Evolutionary conservation across 2,329 filamentous ascomycete species (phyloP).

Genomic region (Blastomyces percursus): DNA sequence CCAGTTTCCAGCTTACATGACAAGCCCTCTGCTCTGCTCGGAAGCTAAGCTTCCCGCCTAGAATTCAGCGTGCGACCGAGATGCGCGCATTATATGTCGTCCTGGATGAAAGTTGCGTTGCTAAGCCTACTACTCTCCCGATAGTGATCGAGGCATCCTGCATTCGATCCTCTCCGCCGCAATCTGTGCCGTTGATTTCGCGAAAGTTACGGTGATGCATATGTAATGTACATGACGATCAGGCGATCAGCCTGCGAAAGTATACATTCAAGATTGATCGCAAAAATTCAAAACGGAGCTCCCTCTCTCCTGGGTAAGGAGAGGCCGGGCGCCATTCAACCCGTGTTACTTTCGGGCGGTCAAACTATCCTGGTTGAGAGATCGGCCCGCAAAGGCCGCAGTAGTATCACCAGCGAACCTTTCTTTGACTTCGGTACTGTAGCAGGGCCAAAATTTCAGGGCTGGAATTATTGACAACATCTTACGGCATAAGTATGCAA

Average conservation of each 20-base stretch:
- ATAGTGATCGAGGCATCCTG: conserved; percentile 20
- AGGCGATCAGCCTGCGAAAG: conserved; percentile 21
- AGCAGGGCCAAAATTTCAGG: conserved; percentile 24
- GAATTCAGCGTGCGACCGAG: no score
- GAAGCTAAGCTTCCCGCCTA: background rate
- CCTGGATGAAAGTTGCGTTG: conserved; percentile 20
- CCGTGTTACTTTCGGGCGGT: conserved; percentile 22
- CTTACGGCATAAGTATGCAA: conserved; percentile 26
- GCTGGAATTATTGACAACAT: conserved; percentile 28
- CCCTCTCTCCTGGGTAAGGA: conserved; percentile 17
- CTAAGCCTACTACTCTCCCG: conserved; percentile 13
- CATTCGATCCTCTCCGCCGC: conserved; percentile 27
- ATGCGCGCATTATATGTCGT: background rate
- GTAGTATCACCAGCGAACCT: background rate
- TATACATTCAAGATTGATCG: conserved; percentile 23
- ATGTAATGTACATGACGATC: conserved; percentile 20
- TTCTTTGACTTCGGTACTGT: conserved; percentile 19
- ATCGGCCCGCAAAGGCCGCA: background rate
- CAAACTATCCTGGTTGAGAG: conserved; percentile 14
- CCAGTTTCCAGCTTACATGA: background rate
- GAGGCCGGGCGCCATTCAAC: conserved; percentile 21
- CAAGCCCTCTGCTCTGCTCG: background rate
- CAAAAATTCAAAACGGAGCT: conserved; percentile 20
- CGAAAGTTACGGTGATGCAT: conserved; percentile 20
- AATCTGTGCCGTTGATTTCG: conserved; percentile 25